Base-by-base conservation (phyloP, 2,329 filamentous ascomycete species). In the Rosellinia necatrix region DNA sequence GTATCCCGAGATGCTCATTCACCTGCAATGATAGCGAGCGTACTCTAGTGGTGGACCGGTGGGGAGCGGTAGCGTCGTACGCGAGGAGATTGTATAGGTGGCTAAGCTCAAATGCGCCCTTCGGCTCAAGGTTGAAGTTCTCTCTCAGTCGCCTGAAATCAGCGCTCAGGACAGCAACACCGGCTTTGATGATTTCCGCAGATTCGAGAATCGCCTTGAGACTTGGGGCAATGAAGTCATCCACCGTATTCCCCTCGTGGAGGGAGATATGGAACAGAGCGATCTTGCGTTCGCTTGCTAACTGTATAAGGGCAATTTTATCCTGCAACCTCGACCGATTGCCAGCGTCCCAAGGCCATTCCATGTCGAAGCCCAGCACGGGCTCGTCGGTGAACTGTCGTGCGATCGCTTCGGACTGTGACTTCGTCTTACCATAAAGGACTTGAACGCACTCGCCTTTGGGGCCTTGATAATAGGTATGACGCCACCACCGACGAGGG, bases 281-380 rank as follows among this genome's bases (percentile, higher is more conserved):
- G 30, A 68, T 56, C 19, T 55, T 65, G 17, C 41, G 22, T 35
- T 67, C 66, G 24, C 58, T 60, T 12, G 67, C 67, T n/a, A 69
- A 35, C 35, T 68, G 66, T 24, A 69, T 67, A 24, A 68, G 40
- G 5, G 59, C 59, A 10, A 67, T 49, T 30, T 67, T 68, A 2
- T 64, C 62, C 22, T 61, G 56, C 15, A 66, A 37, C 5, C 29
- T 52, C 6, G 52, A 37, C 1, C 46, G 34, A 13, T 38, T 49
- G 6, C 63, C 17, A 1, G 53, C 30, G 6, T 61, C 49, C 52
- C 52, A 56, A 3, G 59, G 56, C 67, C 67, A 70, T 55, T 69
- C 66, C 66, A 68, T 68, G 27, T 69, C 66, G 25, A 70, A 69
- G 3, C 66, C 67, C 1, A 70, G 12, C 8, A 69, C 62, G 3